Base-by-base conservation (phyloP, 306 rosid genomes). In the Prunus armeniaca region DNA sequence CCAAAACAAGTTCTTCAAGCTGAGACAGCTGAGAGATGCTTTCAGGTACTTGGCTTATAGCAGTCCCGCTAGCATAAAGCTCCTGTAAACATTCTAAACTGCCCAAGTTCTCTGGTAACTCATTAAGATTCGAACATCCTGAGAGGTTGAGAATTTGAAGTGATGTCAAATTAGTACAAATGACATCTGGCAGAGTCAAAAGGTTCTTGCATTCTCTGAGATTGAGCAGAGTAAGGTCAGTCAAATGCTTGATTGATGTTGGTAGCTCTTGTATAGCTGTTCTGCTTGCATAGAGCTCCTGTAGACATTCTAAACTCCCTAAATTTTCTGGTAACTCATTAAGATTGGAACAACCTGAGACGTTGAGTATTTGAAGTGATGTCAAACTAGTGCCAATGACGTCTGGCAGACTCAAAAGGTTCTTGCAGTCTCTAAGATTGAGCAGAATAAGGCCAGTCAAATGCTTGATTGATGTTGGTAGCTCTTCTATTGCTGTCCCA, bases 1-100 rank as follows among this genome's bases (percentile, higher is more conserved):
- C 30, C 63, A 81, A 19, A 9, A 19, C 14, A 17, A 81, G 64
- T 54, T 54, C 56, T 58, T 63, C 63, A 15, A 81, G 76, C 43
- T 76, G n/a, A 41, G 50, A 46, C 4, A 81, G 84, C 9, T 32
- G 81, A 45, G 20, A 76, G 22, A 81, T 76, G 51, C 58, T 71
- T 27, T 76, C 47, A 3, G 84, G 80, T 43, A 45, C 69, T 13
- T 47, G 41, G 7, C 64, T 24, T 69, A 77, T 62, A 47, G n/a
- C 64, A 69, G 75, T 58, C 6, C 32, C 28, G 12, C 61, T 60
- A 7, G 49, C 38, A 32, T 69, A 51, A n/a, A 77, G 81, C 62
- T 69, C 64, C 70, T 77, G 50, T 38, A 77, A 69, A 55, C 45
- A 60, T 45, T 43, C 20, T 56, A 77, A 47, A 32, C 56, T 30